Evolutionary conservation across 2,329 filamentous ascomycete genomes (phyloP).

Genomic region (Thielaviopsis musarum): DNA sequence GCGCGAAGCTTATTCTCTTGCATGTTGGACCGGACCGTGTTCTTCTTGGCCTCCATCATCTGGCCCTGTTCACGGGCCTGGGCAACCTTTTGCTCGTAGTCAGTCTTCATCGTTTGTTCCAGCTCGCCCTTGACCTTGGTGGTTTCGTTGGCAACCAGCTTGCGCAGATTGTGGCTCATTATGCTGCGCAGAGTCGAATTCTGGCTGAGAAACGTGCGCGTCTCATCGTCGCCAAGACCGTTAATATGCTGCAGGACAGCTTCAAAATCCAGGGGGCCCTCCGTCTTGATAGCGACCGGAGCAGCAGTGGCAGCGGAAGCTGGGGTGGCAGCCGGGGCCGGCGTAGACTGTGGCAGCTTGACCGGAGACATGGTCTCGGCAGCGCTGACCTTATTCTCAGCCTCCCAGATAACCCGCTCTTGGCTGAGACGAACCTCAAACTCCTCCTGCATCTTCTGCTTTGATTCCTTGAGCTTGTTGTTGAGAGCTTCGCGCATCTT

Average conservation of each 20-base stretch:
- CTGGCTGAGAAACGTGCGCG: constrained; percentile 37
- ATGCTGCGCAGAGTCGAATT: constrained; percentile 42
- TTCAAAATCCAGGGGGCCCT: constrained; percentile 20
- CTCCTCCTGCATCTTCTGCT: constrained; percentile 32
- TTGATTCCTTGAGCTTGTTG: constrained; percentile 53
- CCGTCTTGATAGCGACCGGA: constrained; percentile 25
- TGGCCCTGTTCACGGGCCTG: constrained; percentile 46
- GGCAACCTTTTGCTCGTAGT: constrained; percentile 35
- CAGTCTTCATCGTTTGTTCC: constrained; percentile 28
- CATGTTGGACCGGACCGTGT: constrained; percentile 61
- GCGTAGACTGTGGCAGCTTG: constrained; percentile 8
- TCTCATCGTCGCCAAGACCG: constrained; percentile 30
- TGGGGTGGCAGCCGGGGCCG: constrained; percentile 15
- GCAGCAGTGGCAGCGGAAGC: constrained; percentile 21
- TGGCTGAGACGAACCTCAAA: constrained; percentile 38
- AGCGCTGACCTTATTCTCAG: constrained; percentile 27
- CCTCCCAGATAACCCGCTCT: constrained; percentile 44
- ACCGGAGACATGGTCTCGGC: constrained; percentile 13
- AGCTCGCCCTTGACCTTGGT: constrained; percentile 39
- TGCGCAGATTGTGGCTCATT: constrained; percentile 46
- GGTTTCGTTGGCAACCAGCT: constrained; percentile 51
- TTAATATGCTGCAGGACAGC: constrained; percentile 8
- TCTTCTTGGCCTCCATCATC: constrained; percentile 59
- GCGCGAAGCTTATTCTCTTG: constrained; percentile 49
- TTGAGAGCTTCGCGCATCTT: constrained; percentile 53